Conservation (phyloP, 139 green algal genomes). For the Desmodesmus armatus region DNA sequence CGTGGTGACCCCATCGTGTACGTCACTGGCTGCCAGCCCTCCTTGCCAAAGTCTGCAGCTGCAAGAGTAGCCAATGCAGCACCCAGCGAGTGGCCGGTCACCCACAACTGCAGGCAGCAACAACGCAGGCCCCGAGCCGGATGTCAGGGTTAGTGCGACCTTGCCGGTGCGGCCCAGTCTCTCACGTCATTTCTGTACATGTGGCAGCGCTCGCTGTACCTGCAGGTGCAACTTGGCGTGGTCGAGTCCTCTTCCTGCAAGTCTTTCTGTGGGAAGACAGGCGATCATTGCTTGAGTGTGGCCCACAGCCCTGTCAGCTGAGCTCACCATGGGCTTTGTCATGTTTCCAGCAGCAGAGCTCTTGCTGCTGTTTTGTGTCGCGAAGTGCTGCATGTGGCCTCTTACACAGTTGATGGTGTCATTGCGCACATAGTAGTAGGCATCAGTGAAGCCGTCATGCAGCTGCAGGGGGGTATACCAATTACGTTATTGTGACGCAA, state of each 20-base stretch:
- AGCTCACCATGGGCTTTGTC: neutral
- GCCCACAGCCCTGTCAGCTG: neutral
- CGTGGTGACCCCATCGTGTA: neutral
- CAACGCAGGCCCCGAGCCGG: neutral
- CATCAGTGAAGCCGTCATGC: slow-evolving; percentile 18
- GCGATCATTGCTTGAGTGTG: too few relatives aligned
- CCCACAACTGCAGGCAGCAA: neutral
- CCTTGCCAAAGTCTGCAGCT: slow-evolving; percentile 34
- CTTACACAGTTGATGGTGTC: neutral
- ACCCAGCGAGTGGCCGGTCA: slow-evolving; percentile 38
- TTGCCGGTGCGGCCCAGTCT: neutral
- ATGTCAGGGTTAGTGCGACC: neutral
- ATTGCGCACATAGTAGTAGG: neutral
- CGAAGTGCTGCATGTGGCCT: slow-evolving; percentile 2
- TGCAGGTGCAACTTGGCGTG: too few relatives aligned
- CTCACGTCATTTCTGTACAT: neutral
- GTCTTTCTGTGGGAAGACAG: too few relatives aligned
- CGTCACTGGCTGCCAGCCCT: neutral
- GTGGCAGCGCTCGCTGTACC: neutral
- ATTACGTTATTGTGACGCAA: too few relatives aligned
- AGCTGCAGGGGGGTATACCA: neutral
- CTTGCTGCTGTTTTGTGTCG: neutral
- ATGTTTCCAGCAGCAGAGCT: neutral
- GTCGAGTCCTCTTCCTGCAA: too few relatives aligned
- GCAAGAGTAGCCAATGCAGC: slow-evolving; percentile 41